Evolutionary conservation across 495 filamentous ascomycete genomes (phyloP).

Genomic region (Astrothelium subdiscretum): DNA sequence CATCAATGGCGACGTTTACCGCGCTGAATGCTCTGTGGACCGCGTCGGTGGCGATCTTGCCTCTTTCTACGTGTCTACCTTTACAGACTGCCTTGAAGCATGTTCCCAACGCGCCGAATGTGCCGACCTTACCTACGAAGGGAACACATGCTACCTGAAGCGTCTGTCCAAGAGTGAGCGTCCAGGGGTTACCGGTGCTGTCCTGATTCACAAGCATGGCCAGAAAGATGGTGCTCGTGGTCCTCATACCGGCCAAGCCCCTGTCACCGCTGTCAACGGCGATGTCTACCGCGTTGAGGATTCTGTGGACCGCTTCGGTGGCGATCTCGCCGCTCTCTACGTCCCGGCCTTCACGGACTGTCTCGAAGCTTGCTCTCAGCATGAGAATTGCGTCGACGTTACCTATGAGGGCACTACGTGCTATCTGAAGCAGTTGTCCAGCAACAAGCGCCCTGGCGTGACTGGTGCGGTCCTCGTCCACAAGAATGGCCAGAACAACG

Average conservation of each 20-base stretch:
- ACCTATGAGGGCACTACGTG: not conserved
- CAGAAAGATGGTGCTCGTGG: not conserved
- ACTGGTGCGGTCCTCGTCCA: not conserved
- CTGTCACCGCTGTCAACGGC: not conserved
- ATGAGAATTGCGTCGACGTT: too few species aligned
- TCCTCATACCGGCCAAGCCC: not conserved
- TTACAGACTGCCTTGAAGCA: not conserved
- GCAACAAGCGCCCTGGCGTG: not conserved
- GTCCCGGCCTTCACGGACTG: too few species aligned
- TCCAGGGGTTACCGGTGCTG: not conserved
- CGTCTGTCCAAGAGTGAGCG: not conserved
- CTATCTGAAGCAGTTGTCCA: not conserved
- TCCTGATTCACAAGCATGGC: not conserved
- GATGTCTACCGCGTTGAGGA: too few species aligned
- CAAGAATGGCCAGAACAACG: too few species aligned
- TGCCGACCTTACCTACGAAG: not conserved
- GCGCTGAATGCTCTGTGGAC: not conserved
- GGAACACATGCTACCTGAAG: not conserved
- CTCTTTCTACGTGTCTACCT: not conserved
- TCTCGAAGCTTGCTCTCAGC: too few species aligned
- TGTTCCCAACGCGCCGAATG: not conserved
- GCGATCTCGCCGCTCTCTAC: too few species aligned
- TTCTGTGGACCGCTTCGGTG: too few species aligned
- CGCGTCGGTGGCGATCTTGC: not conserved
- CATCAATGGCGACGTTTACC: not conserved